These are phyloP conservation scores for Aureobasidium lini DNA, from an alignment of 2,329 filamentous ascomycete species.

Conservation along the genomic window DNA sequence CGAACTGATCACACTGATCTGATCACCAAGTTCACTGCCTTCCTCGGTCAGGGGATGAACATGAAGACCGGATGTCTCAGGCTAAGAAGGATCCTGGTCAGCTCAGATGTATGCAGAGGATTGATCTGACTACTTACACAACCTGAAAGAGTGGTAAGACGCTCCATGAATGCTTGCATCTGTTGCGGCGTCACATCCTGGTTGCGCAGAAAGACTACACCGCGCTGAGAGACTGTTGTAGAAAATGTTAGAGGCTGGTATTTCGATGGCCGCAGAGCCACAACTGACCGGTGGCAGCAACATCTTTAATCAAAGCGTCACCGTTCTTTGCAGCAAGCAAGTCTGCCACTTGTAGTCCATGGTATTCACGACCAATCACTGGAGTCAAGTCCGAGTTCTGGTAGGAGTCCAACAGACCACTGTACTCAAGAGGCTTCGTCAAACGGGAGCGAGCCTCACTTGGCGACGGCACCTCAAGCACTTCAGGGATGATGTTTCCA, in stretches of 20 bases:
- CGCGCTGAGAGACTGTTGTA: slow-evolving; percentile 37
- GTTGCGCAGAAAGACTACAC: slow-evolving; percentile 45
- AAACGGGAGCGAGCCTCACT: slow-evolving; percentile 8
- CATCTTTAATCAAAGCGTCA: slow-evolving; percentile 16
- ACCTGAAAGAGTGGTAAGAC: slow-evolving; percentile 37
- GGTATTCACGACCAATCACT: slow-evolving; percentile 13
- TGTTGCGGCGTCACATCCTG: slow-evolving; percentile 40
- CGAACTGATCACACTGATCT: slow-evolving; percentile 51
- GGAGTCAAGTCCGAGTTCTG: slow-evolving; percentile 12
- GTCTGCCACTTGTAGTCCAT: slow-evolving; percentile 16
- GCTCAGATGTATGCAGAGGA: background rate
- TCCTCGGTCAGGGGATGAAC: slow-evolving; percentile 49
- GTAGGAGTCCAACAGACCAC: slow-evolving; percentile 5
- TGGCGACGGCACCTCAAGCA: background rate
- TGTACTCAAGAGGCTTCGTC: slow-evolving; percentile 12
- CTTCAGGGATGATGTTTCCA: slow-evolving; percentile 9
- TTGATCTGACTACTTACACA: slow-evolving; percentile 24
- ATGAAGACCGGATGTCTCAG: slow-evolving; percentile 44
- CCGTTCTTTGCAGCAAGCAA: slow-evolving; percentile 15
- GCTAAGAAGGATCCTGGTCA: slow-evolving; percentile 23
- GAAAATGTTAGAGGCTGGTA: background rate
- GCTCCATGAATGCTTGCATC: slow-evolving; percentile 41
- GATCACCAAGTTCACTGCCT: slow-evolving; percentile 45
- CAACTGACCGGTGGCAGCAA: slow-evolving; percentile 14
- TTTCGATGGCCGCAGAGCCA: background rate